Base-by-base conservation (phyloP, 1,284 basidiomycete genomes). In the Austropuccinia psidii region DNA sequence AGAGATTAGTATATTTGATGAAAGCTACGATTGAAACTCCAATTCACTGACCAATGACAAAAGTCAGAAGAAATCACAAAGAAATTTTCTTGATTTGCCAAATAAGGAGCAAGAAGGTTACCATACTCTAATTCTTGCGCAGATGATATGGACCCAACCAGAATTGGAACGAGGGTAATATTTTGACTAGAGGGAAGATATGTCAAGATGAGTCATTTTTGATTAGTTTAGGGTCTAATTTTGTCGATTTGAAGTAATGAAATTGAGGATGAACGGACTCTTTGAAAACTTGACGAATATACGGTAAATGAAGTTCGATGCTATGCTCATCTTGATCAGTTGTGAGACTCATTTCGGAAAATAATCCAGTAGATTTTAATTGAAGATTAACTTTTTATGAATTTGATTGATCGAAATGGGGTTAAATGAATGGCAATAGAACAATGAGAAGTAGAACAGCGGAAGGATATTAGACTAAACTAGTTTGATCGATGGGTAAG, bases 301-400 rank as follows among this genome's bases (percentile, higher is more conserved):
- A 98, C 2, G 94, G 93, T 15, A 96, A 84, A 77, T 98, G 94
- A 91, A 99, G 95, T 82, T 99, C 96, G 66, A 99, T 88, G 79
- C 91, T 94, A 80, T 99, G 96, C 78, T 99, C 96, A 47, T 90
- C 91, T 80, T 95, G 91, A 79, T 99, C 96, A 1, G 87, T 87
- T 0, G 82, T 78, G 0, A 84, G 76, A 19, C 82, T 83, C 87
- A 98, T 89, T 27, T 84, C 83, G 41, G 84, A 83, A 78, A 98
- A 98, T 72, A 86, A 82, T 0, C 87, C 86, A 0, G 90, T 90
- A 1, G 80, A 81, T 54, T 84, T 83, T 17, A 98, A 84, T 77
- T 90, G 85, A 7, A 83, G 80, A 72, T 90, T 88, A 2, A 86
- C 91, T 94, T 78, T 4, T 11, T 47, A 21, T 21, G 37, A 37